Evolutionary conservation across 805 yeast species (phyloP).

Genomic region (Saturnispora ahearnii): DNA sequence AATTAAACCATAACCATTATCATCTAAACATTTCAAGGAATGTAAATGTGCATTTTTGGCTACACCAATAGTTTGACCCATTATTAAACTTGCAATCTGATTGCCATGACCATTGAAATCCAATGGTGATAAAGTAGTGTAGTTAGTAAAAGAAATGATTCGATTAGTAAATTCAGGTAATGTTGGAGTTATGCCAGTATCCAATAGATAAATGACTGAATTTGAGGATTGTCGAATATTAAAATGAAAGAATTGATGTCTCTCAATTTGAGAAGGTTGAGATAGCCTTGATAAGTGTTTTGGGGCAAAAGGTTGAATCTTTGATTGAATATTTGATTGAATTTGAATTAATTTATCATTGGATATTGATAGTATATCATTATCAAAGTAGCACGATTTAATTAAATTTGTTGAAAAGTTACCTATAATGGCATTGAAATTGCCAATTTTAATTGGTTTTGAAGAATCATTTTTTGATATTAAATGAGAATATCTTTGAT

Average conservation of each 20-base stretch:
- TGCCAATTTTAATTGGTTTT: conserved; percentile 21
- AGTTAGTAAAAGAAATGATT: not conserved
- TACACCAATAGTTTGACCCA: conserved; percentile 43
- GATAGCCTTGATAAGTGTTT: conserved; percentile 19
- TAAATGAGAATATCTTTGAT: no score
- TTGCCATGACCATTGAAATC: conserved; percentile 48
- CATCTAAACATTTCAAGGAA: conserved; percentile 36
- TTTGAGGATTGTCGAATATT: conserved; percentile 33
- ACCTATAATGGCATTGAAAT: conserved; percentile 30
- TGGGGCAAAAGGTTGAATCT: conserved; percentile 9
- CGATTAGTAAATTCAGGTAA: no score
- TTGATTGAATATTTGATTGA: conserved; percentile 19
- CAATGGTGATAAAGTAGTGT: conserved; percentile 21
- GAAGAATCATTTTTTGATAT: not conserved
- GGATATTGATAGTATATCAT: conserved; percentile 29
- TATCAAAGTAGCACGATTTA: conserved; percentile 28
- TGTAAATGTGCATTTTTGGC: conserved; percentile 37
- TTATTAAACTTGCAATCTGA: conserved; percentile 46
- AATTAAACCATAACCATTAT: conserved; percentile 29
- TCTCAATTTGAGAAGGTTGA: conserved; percentile 23
- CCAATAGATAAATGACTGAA: conserved; percentile 25
- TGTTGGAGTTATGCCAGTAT: no score
- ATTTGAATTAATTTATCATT: conserved; percentile 31
- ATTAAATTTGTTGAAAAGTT: conserved; percentile 27
- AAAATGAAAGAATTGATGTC: conserved; percentile 30